Base-by-base conservation (phyloP, 805 yeast species). In the Teunomyces panamensis region DNA sequence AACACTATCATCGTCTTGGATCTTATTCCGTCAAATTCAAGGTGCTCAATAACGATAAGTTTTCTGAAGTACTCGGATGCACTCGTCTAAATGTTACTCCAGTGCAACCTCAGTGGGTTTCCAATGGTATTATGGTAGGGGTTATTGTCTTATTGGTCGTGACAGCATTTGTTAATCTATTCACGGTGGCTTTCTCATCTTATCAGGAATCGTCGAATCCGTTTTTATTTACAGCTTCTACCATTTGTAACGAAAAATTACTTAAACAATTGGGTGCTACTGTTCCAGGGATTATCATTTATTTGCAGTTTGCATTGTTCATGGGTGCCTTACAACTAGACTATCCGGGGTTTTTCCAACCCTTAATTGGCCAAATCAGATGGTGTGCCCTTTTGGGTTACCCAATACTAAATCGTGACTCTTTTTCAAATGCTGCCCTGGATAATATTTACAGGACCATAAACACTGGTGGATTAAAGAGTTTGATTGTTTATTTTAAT, bases 331-430 rank as follows among this genome's bases (percentile, higher is more conserved):
- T 85, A 27, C 73, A 74, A 52, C 58, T 84, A 14, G 64, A 69
- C 24, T 84, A 79, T 54, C 89, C 90, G 0, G 87, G 85, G 0
- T 82, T 78, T 56, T 79, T 74, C 49, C 85, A 77, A 50, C 85
- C 85, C 0, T 59, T 79, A 10, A 60, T 81, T 42, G 68, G 80
- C 2, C 64, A 73, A 11, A 56, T 79, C 14, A 62, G 79, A 13
- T 83, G 89, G 89, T 66, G 77, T 36, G 78, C 82, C 1, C 62
- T 84, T n/a, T 60, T 81, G 48, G 74, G 74, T 3, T 53, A 64
- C 43, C 44, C 54, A 10, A 30, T 67, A 3, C 46, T 46, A 8
- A 50, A 52, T 14, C 47, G 50, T 39, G 45, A 48, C 9, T 30
- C 49, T 4, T 17, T 17, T 14, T n/a, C n/a, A 4, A 48, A 32